Base-by-base conservation (phyloP, 2,329 filamentous ascomycete species). In the Exserohilum turcica region DNA sequence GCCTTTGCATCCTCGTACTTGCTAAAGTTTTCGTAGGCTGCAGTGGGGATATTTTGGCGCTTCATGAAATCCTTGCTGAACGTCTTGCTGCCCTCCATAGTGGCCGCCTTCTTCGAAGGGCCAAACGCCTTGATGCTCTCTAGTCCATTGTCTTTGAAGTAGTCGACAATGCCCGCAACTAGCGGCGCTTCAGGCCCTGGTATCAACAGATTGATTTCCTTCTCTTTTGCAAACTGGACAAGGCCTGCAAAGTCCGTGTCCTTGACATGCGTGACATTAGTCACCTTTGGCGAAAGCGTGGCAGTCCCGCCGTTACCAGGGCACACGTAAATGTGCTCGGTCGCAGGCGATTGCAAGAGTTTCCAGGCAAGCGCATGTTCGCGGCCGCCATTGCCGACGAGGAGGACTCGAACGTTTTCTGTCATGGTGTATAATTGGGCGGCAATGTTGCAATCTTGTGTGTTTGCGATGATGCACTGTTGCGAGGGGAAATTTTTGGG, bases 11-110 rank as follows among this genome's bases (percentile, higher is more conserved):
- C 79, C 49, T 88, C 84, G 75, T 89, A 92, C 66, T 90, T 82
- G 73, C 82, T 85, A 72, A 97, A 97, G 79, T 95, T 97, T 74
- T 88, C 85, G 78, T 96, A 97, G 33, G 84, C 86, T 13, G 94
- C 94, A 1, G 94, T 97, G 32, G 93, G 92, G 65, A 99, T 96
- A 67, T 84, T 83, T 77, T 96, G 86, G 61, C 88, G 86, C 76
- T 89, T 88, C 94, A 97, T 99, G 72, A 97, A 97, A 75, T 97
- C 92, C 74, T 99, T 99, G 57, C 90, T 92, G 75, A 95, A 97
- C 9, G 93, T 90, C 81, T 99, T 99, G 78, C 90, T 95, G 55
- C 94, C 94, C 77, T 99, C 94, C 84, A 99, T 91, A 38, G 85
- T 84, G 15, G 94, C 92, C 18, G 94, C 93, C 43, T 86, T 85